Conservation (phyloP, 495 filamentous ascomycete genomes). For the Tuber aestivum region DNA sequence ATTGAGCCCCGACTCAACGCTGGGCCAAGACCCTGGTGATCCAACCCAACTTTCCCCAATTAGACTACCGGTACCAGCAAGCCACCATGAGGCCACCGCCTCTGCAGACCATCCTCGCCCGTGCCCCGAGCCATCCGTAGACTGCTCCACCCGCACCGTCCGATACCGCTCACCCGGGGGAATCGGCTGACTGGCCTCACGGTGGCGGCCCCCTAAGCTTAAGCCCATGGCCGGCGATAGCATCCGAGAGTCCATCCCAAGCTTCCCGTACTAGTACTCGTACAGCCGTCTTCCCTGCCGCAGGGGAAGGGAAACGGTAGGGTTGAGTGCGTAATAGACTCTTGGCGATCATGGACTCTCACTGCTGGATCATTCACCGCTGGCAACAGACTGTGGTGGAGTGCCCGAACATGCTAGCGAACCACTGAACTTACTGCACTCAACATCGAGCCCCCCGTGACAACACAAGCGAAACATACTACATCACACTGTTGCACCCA, state of each 20-base stretch:
- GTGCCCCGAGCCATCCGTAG: too few relatives aligned
- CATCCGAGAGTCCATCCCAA: neutral
- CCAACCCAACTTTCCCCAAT: too few relatives aligned
- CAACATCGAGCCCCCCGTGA: neutral
- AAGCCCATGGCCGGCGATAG: neutral
- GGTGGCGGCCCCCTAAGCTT: neutral
- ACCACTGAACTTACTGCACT: neutral
- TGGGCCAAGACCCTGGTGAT: too few relatives aligned
- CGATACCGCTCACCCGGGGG: neutral
- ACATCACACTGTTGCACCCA: neutral
- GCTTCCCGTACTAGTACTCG: neutral
- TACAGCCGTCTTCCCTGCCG: neutral
- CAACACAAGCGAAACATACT: neutral
- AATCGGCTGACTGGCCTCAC: neutral
- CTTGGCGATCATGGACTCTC: neutral
- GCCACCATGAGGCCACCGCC: too few relatives aligned
- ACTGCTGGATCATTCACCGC: neutral
- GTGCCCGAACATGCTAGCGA: neutral
- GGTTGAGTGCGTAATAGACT: neutral
- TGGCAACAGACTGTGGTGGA: neutral
- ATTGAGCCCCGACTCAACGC: too few relatives aligned
- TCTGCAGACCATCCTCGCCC: too few relatives aligned
- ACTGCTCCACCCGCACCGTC: too few relatives aligned
- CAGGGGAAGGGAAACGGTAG: neutral
- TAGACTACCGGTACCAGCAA: too few relatives aligned